Base-by-base conservation (phyloP, 1,284 basidiomycete genomes). In the Ustilago vetiveriae region DNA sequence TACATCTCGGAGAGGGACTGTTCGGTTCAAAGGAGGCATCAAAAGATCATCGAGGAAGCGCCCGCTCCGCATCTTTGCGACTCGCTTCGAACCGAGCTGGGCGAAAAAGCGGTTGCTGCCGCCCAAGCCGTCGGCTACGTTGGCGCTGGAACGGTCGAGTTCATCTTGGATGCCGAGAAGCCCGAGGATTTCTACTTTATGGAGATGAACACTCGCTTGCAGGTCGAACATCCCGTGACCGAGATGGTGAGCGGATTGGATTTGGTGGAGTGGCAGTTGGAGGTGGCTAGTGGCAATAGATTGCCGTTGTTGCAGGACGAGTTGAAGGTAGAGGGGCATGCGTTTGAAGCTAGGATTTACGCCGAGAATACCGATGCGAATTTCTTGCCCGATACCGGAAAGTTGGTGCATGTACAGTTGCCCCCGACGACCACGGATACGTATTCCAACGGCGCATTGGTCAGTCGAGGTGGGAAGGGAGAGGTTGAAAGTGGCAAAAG, bases 321-420 rank as follows among this genome's bases (percentile, higher is more conserved):
- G 30, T 89, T 97, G 50, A 90, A 90, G 17, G 88, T 92, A 52
- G 87, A 91, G 4, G 94, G 94, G 2, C 93, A 96, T 75, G 91
- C 94, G 0, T 96, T 96, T 74, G 94, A 96, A 83, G 93, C 92
- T 13, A 88, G 94, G n/a, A 94, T 97, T 72, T 97, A 97, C 81
- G 94, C 94, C 6, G 94, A 97, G 83, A 92, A 94, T 74, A 69
- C 76, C 3, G 55, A 66, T 22, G 65, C 65, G 13, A 59, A 62
- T 32, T 97, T 96, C 84, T 86, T 96, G 6, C 94, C 94, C 1
- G 94, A 96, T 78, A 92, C 92, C 17, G 94, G 94, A 1, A 85
- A 85, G 7, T 85, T 96, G 4, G 83, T 91, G 10, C 90, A 94
- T 82, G 87, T 94, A 43, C 69, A 83, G 1, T 74, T 86, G 55